Conservation (phyloP, 2,329 filamentous ascomycete genomes). For the Stagonosporopsis chrysanthemi region DNA sequence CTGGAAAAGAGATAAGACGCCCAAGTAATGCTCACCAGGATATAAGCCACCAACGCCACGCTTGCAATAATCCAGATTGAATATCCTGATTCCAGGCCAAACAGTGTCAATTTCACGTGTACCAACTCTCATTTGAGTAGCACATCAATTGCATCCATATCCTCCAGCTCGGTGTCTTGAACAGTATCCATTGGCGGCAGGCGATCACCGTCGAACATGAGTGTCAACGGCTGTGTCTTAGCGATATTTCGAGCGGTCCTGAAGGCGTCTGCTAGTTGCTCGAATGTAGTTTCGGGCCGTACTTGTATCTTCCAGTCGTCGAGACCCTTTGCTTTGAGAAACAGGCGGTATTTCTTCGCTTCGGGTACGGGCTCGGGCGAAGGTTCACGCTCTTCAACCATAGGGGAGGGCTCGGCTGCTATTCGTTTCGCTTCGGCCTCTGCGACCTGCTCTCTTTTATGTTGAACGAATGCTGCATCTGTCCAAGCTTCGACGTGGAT, state of each 20-base stretch:
- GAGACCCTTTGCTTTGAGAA: conserved; percentile 60
- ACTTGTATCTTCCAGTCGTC: conserved; percentile 61
- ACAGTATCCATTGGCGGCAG: conserved; percentile 45
- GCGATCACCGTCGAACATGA: conserved; percentile 50
- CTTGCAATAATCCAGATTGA: conserved; percentile 2
- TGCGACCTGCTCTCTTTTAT: conserved; percentile 52
- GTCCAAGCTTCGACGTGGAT: conserved; percentile 84
- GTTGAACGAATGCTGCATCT: conserved; percentile 64
- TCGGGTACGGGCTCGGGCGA: conserved; percentile 28
- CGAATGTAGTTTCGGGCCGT: conserved; percentile 47
- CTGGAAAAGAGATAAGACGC: not conserved
- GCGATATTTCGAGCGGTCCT: conserved; percentile 32
- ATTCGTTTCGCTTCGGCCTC: conserved; percentile 43
- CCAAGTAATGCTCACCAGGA: not conserved
- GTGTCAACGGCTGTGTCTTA: conserved; percentile 38
- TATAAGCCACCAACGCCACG: conserved; percentile 18
- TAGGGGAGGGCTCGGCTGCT: conserved; percentile 46
- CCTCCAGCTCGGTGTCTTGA: conserved; percentile 46
- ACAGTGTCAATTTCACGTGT: not conserved
- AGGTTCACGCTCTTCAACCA: conserved; percentile 25
- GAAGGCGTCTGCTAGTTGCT: conserved; percentile 41
- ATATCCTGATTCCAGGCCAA: not conserved
- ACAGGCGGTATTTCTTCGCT: conserved; percentile 53
- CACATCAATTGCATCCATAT: conserved; percentile 48
- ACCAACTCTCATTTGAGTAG: conserved; percentile 38